Percentiles rank a stretch among this genome's conserved stretches.
These are phyloP conservation scores for Sechiopsis laciniata DNA, from an alignment of 306 rosid genomes.

Conservation along the genomic window DNA sequence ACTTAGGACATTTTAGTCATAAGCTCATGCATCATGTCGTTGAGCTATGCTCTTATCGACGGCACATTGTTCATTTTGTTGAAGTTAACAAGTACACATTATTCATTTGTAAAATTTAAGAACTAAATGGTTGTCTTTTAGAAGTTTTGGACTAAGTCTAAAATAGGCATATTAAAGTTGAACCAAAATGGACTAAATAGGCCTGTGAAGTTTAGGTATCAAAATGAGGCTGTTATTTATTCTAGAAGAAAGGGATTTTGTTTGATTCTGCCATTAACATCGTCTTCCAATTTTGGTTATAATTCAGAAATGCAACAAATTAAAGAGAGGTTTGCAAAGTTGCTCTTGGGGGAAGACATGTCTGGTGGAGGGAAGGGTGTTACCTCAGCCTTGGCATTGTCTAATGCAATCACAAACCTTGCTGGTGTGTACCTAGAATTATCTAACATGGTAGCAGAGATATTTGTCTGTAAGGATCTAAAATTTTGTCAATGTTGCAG, in stretches of 20 bases:
- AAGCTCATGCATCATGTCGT: too few species aligned
- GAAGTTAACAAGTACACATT: not conserved
- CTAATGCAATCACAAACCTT: slow-evolving; percentile 92
- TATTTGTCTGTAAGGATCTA: not conserved
- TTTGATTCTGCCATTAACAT: not conserved
- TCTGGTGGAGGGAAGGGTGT: slow-evolving; percentile 99
- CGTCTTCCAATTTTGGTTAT: slow-evolving; percentile 22
- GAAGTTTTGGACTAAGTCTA: too few species aligned
- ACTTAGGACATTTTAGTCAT: too few species aligned
- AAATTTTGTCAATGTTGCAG: slow-evolving; percentile 34
- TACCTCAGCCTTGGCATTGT: slow-evolving; percentile 91
- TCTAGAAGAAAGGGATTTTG: not conserved
- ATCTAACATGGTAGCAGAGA: not conserved
- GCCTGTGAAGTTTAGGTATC: not conserved
- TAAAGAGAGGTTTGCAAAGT: slow-evolving; percentile 87
- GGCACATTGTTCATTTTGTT: not conserved
- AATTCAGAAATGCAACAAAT: slow-evolving; percentile 82
- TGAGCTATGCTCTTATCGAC: too few species aligned
- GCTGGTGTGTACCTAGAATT: slow-evolving; percentile 47
- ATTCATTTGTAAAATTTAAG: too few species aligned
- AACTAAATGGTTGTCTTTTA: too few species aligned
- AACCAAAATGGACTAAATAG: not conserved
- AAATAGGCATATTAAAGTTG: not conserved
- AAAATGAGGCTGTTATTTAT: not conserved
- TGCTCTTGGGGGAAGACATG: slow-evolving; percentile 95